Conservation (phyloP, 1,284 basidiomycete genomes). For the Cerioporus squamosus region DNA sequence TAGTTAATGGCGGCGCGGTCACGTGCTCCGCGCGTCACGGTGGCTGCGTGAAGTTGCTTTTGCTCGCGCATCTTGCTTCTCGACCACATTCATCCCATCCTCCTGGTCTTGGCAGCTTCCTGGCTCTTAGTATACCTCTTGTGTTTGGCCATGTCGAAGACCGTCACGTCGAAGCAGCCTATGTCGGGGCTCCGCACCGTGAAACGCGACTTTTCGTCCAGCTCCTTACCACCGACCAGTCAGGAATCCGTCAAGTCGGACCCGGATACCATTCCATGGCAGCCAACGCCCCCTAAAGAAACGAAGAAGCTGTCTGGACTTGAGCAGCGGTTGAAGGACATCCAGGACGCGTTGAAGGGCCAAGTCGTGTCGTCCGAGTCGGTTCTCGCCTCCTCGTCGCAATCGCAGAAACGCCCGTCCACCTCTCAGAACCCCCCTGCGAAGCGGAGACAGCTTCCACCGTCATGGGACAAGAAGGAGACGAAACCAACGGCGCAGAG, state of each 20-base stretch:
- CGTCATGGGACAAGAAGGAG: constrained; percentile 43
- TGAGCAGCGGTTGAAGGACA: constrained; percentile 54
- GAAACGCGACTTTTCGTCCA: constrained; percentile 38
- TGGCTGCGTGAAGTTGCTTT: not conserved
- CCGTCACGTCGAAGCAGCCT: constrained; percentile 24
- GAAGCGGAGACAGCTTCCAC: constrained; percentile 58
- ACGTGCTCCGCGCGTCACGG: constrained; percentile 22
- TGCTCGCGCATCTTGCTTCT: not conserved
- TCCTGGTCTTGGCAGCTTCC: not conserved
- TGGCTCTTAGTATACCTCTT: no score
- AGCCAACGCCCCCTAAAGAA: constrained; percentile 19
- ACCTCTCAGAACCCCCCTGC: constrained; percentile 39
- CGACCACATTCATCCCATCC: not conserved
- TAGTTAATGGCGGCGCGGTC: constrained; percentile 4
- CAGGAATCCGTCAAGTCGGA: constrained; percentile 23
- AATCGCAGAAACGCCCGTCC: constrained; percentile 49
- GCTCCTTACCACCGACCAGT: constrained; percentile 26
- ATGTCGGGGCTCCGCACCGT: constrained; percentile 35
- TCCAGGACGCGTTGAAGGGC: constrained; percentile 51
- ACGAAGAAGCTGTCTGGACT: constrained; percentile 24
- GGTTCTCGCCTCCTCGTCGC: constrained; percentile 31
- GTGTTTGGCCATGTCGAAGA: not conserved
- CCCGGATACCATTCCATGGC: constrained; percentile 27
- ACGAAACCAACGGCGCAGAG: constrained; percentile 1
- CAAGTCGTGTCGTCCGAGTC: constrained; percentile 25